These are phyloP conservation scores for Eucalyptus albens DNA, from an alignment of 345 rosid genomes.

Conservation along the genomic window DNA sequence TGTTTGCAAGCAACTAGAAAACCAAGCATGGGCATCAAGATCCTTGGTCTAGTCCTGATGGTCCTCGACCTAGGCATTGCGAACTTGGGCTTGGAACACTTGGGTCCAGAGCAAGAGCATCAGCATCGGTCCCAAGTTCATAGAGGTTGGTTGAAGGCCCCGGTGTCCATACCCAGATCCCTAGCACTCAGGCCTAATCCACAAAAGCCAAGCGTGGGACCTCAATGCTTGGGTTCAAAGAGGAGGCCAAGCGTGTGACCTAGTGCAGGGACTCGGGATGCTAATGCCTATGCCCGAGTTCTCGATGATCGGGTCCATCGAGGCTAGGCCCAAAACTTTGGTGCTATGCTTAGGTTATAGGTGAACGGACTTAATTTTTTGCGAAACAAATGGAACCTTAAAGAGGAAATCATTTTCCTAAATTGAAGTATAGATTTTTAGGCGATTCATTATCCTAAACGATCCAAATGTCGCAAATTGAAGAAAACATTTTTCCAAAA, in stretches of 20 bases:
- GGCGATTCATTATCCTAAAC: too few relatives aligned
- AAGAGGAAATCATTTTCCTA: too few relatives aligned
- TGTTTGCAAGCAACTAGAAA: rapidly evolving
- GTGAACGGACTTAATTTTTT: background rate
- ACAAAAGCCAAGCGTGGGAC: background rate
- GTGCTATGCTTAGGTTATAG: background rate
- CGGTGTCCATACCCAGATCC: rapidly evolving
- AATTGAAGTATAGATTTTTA: too few relatives aligned
- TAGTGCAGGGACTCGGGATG: rapidly evolving
- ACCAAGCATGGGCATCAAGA: background rate
- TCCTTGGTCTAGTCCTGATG: background rate
- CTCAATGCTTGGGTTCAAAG: rapidly evolving
- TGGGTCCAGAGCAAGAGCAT: background rate
- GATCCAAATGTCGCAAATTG: background rate
- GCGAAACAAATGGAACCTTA: too few relatives aligned
- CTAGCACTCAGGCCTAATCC: background rate
- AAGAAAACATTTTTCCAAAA: background rate
- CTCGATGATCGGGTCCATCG: rapidly evolving
- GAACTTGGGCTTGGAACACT: rapidly evolving
- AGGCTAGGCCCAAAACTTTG: background rate
- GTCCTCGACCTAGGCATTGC: rapidly evolving
- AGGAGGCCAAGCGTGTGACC: background rate
- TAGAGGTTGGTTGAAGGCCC: rapidly evolving
- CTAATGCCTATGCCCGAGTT: background rate
- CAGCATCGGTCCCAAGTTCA: background rate